phyloP scores from a whole-genome alignment of 257 asterid species.

The Nicotiana knightiana region DNA sequence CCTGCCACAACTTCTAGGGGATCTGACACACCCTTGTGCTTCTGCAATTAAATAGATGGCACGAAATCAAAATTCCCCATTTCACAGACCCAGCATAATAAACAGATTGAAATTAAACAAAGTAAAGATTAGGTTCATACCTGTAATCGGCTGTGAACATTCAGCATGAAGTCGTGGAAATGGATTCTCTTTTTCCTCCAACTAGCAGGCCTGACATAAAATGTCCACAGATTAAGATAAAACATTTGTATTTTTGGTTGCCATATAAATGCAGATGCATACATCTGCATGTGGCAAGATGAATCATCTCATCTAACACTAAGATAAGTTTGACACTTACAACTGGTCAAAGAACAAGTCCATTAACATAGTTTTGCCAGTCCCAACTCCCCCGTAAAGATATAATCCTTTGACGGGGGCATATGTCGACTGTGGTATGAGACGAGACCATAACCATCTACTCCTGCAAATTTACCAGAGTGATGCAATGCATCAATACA shows the following conservation, averaged over 20 bases:
- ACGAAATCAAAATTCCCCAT: not conserved
- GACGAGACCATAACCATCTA: conserved; percentile 95
- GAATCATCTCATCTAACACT: not conserved
- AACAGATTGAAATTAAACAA: not conserved
- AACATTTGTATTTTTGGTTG: not conserved
- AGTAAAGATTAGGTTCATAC: conserved; percentile 29
- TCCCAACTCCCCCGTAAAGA: conserved; percentile 97
- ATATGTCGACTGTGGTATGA: conserved; percentile 46
- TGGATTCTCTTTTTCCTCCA: conserved; percentile 98
- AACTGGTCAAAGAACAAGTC: conserved; percentile 70
- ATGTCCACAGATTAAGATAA: not conserved
- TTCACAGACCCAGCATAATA: not conserved
- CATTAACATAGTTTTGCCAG: conserved; percentile 98
- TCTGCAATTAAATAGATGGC: conserved; percentile 41
- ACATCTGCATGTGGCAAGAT: not conserved
- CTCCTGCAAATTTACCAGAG: conserved; percentile 41
- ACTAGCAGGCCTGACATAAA: conserved; percentile 52
- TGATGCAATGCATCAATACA: not conserved
- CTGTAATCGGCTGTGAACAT: conserved; percentile 84
- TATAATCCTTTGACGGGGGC: conserved; percentile 92
- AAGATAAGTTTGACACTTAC: conserved; percentile 32
- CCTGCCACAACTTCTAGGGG: conserved; percentile 93
- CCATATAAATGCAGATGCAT: not conserved
- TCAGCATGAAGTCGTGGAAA: conserved; percentile 93
- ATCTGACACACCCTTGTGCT: conserved; percentile 83